Evolutionary conservation across 495 filamentous ascomycete species (phyloP).

Genomic region (Hyphodiscus hymeniophilus): DNA sequence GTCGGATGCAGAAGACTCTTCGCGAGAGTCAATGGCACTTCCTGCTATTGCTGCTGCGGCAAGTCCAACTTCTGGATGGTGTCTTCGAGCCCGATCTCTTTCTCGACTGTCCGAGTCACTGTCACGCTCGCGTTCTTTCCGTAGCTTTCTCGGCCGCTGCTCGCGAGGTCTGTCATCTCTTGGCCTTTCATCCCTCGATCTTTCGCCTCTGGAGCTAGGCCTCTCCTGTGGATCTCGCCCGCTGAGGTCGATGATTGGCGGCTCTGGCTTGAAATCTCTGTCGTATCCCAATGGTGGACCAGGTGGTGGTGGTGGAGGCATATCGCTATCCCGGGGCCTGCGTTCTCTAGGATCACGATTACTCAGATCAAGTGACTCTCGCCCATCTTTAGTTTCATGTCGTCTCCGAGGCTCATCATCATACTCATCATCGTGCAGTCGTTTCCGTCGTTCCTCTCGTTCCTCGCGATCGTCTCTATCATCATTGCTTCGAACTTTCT

Average conservation of each 20-base stretch:
- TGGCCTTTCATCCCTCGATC: neutral
- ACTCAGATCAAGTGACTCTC: conserved; percentile 8
- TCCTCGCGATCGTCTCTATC: conserved; percentile 23
- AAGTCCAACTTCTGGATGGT: too few species aligned
- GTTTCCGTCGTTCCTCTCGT: conserved; percentile 26
- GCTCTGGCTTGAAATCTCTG: conserved; percentile 3
- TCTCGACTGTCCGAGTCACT: conserved; percentile 18
- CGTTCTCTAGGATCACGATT: conserved; percentile 19
- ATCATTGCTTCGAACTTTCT: conserved; percentile 13
- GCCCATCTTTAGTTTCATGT: conserved; percentile 16
- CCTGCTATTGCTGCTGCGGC: conserved; percentile 11
- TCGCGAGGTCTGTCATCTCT: neutral
- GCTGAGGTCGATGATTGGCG: conserved; percentile 6
- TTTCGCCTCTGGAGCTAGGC: conserved; percentile 9
- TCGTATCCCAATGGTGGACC: conserved; percentile 13
- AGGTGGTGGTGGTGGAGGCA: conserved; percentile 31
- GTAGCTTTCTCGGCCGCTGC: neutral
- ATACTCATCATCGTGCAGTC: conserved; percentile 25
- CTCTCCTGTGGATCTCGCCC: conserved; percentile 17
- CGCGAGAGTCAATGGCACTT: conserved; percentile 19
- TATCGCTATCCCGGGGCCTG: conserved; percentile 25
- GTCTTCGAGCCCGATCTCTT: conserved; percentile 24
- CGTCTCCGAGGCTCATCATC: conserved; percentile 26
- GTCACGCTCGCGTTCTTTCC: neutral
- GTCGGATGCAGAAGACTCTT: conserved; percentile 31